Evolutionary conservation across 768 basidiomycete genomes (phyloP).

Genomic region (Hirschioporus abietinus): DNA sequence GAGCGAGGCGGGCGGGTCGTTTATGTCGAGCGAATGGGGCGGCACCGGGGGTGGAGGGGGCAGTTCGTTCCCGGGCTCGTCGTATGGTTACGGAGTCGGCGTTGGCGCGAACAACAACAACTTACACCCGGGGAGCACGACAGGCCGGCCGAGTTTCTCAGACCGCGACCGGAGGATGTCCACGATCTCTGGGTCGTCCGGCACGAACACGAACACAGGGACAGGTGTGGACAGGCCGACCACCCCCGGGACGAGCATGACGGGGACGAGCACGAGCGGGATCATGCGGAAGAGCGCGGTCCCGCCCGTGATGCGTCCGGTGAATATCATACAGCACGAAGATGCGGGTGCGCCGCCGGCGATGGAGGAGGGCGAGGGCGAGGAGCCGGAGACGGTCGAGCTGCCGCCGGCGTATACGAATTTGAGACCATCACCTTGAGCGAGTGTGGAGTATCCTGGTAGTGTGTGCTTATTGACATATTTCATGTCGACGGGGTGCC

Average conservation of each 20-base stretch:
- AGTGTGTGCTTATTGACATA: neutral
- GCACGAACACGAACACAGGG: constrained; percentile 4
- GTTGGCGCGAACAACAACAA: neutral
- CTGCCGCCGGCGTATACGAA: constrained; percentile 81
- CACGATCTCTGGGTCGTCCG: neutral
- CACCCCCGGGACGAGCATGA: constrained; percentile 19
- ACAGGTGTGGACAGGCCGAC: constrained; percentile 28
- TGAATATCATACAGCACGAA: constrained; percentile 82
- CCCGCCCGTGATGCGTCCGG: constrained; percentile 52
- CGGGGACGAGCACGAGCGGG: constrained; percentile 27
- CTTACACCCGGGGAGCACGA: neutral
- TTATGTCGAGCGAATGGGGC: constrained; percentile 31
- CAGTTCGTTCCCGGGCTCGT: neutral
- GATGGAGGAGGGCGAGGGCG: constrained; percentile 27
- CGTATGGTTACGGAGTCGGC: neutral
- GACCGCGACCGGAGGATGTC: constrained; percentile 5
- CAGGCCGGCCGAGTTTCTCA: constrained; percentile 9
- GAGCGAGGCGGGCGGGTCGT: constrained; percentile 26
- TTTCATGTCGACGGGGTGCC: too few relatives aligned
- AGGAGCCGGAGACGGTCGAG: constrained; percentile 69
- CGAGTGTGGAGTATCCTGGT: neutral
- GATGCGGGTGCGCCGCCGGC: constrained; percentile 61
- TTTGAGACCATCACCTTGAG: constrained; percentile 24
- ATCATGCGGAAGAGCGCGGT: constrained; percentile 39
- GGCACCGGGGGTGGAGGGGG: constrained; percentile 19